phyloP scores from a whole-genome alignment of 2,329 filamentous ascomycete species.

The Fusarium nanum region DNA sequence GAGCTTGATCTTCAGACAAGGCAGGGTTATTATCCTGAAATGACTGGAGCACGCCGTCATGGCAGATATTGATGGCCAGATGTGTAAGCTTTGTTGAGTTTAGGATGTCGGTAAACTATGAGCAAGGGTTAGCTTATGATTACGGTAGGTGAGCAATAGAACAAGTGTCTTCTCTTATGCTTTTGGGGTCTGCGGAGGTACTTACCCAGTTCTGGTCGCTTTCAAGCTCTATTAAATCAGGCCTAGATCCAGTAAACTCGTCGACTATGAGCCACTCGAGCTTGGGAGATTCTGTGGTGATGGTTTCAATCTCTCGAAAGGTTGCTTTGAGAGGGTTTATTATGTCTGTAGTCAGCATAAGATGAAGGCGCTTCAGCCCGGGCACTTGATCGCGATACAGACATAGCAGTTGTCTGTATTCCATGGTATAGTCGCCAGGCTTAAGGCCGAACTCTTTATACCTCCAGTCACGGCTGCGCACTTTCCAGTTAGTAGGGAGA shows the following conservation, averaged over 20 bases:
- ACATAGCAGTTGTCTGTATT: not conserved
- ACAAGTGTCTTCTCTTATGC: no score
- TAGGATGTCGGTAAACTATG: no score
- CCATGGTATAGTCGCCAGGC: not conserved
- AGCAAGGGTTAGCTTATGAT: no score
- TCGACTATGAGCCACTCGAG: not conserved
- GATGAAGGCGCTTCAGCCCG: not conserved
- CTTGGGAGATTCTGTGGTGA: not conserved
- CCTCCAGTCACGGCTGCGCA: not conserved
- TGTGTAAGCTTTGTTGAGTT: no score
- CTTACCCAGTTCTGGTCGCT: not conserved
- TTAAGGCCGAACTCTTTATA: no score
- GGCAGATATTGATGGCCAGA: no score
- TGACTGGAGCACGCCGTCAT: no score
- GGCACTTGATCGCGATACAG: not conserved
- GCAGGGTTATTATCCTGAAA: no score
- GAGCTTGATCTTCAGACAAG: no score
- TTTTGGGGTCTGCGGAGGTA: not conserved
- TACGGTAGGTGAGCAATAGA: no score
- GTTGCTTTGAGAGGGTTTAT: not conserved
- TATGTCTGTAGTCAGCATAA: accelerated
- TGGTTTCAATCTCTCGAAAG: not conserved
- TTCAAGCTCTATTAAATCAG: not conserved
- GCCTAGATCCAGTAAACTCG: no score
- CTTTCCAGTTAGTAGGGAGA: not conserved